A percentile compares a stretch with the other conserved stretches of the same genome.
phyloP scores from a whole-genome alignment of 1,139 yeast genomes.

The Pneumocystis jirovecii region DNA sequence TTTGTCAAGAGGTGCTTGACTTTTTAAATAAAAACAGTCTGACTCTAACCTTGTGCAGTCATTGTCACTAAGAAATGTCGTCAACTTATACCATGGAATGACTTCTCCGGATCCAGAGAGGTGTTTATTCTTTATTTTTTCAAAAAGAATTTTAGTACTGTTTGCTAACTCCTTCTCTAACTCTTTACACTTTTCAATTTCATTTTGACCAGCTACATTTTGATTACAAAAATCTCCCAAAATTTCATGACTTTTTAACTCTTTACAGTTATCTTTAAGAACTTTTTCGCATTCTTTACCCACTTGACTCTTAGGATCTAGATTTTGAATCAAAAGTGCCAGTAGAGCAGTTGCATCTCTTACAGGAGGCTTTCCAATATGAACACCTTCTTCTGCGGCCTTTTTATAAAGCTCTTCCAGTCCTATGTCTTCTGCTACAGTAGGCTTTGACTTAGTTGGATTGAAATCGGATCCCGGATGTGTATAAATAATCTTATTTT shows the following conservation, averaged over 20 bases:
- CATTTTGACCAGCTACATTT: background rate
- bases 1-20: background rate
- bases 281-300: background rate
- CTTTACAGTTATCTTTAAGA: background rate
- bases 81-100: background rate
- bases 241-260: background rate
- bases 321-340: background rate
- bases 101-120: background rate
- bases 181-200: background rate
- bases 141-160: no score
- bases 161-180: background rate
- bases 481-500: background rate
- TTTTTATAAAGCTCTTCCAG: background rate
- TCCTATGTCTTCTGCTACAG: background rate
- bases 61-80: background rate
- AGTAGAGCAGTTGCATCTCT: background rate
- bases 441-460: background rate
- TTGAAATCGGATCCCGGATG: background rate
- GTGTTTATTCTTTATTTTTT: no score
- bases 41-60: background rate
- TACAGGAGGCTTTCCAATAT: background rate
- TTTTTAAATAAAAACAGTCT: background rate
- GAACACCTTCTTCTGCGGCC: background rate
- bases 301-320: no score
- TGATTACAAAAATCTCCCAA: background rate